Conservation (phyloP, 2,329 filamentous ascomycete species). For the Pseudonectria buxi region DNA sequence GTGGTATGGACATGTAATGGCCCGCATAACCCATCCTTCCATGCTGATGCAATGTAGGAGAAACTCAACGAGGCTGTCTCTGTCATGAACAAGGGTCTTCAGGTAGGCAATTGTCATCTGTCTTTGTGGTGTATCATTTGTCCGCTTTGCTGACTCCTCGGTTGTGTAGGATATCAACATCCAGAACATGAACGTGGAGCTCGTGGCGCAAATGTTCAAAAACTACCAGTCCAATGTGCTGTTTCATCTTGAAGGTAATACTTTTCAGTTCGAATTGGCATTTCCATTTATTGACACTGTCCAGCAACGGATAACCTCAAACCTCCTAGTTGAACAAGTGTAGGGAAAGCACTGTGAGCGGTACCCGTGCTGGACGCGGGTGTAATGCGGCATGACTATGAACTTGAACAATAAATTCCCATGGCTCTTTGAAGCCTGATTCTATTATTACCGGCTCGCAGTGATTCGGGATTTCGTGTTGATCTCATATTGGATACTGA, state of each 20-base stretch:
- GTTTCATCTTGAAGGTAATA: slow-evolving; percentile 87
- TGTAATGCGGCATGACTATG: no score
- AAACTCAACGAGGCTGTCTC: slow-evolving; percentile 94
- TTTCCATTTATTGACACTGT: slow-evolving; percentile 3
- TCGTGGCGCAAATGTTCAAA: slow-evolving; percentile 99
- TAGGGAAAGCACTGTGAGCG: background rate
- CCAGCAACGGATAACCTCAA: slow-evolving; percentile 77
- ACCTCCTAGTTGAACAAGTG: slow-evolving; percentile 45
- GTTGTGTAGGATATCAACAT: slow-evolving; percentile 80
- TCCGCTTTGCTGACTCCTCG: slow-evolving; percentile 1
- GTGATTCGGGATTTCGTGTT: no score
- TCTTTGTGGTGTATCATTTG: background rate
- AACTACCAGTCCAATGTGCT: slow-evolving; percentile 98
- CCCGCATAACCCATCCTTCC: background rate
- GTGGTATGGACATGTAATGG: slow-evolving; percentile 57
- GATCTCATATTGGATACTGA: no score
- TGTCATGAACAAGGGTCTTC: slow-evolving; percentile 85
- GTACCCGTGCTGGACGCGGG: background rate
- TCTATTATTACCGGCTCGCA: no score
- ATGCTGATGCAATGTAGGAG: slow-evolving; percentile 51
- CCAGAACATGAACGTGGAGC: slow-evolving; percentile 97
- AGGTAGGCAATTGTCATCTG: slow-evolving; percentile 45
- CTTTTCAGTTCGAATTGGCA: background rate
- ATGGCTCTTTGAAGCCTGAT: background rate
- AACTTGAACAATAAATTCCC: background rate